Percentiles rank a stretch among this genome's conserved stretches.
Conservation (phyloP, 495 filamentous ascomycete genomes). For the Penicillium angulare region DNA sequence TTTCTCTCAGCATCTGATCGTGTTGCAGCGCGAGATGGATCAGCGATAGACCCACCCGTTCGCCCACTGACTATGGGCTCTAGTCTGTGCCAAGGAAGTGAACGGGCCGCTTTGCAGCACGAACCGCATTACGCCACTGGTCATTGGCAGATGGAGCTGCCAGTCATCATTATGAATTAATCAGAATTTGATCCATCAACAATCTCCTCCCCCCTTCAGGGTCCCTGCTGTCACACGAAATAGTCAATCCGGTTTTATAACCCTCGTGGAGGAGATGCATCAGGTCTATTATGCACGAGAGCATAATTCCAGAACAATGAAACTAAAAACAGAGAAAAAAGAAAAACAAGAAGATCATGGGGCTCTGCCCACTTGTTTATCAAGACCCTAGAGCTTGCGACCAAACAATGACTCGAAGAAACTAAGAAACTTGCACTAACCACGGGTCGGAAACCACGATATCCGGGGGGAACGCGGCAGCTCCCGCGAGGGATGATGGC, state of each 20-base stretch:
- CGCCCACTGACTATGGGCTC: conserved; percentile 21
- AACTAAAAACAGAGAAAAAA: not conserved
- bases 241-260: not conserved
- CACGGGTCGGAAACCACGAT: conserved; percentile 11
- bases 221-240: conserved; percentile 8
- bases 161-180: conserved; percentile 19
- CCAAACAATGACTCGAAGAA: not conserved
- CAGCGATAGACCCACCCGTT: conserved; percentile 26
- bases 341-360: not conserved
- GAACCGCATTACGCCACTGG: conserved; percentile 10
- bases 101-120: conserved; percentile 15
- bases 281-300: not conserved
- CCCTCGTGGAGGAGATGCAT: conserved; percentile 4
- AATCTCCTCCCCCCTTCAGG: conserved; percentile 10
- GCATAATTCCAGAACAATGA: not conserved
- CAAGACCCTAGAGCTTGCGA: not conserved
- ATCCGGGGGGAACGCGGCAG: conserved; percentile 11
- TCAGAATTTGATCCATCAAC: conserved; percentile 21
- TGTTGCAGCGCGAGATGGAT: conserved; percentile 9
- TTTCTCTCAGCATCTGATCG: conserved; percentile 1
- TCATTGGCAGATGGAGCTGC: conserved; percentile 17
- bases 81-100: conserved; percentile 3
- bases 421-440: conserved; percentile 6
- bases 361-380: not conserved
- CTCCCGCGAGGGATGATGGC: conserved; percentile 11